These are phyloP conservation scores for Chrysoporthe puriensis DNA, from an alignment of 2,329 filamentous ascomycete species.

Conservation along the genomic window DNA sequence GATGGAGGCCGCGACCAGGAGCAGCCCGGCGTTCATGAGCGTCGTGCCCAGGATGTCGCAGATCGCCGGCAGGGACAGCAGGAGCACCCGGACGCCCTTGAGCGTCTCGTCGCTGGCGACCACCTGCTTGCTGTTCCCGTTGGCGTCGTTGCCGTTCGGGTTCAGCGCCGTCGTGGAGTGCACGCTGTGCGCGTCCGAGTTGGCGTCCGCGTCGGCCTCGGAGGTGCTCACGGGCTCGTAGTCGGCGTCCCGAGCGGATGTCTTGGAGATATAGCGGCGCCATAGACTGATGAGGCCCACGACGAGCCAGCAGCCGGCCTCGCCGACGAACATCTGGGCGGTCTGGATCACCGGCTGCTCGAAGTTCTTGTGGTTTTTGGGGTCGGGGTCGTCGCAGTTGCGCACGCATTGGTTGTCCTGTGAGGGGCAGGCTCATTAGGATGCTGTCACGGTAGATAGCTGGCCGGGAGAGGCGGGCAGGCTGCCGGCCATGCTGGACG, in stretches of 20 bases:
- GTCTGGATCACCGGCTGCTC: conserved; percentile 97
- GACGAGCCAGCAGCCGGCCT: conserved; percentile 95
- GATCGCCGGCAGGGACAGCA: conserved; percentile 84
- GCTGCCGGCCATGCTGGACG: conserved; percentile 6
- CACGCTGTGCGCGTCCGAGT: conserved; percentile 49
- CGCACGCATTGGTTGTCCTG: conserved; percentile 96
- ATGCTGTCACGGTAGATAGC: not conserved
- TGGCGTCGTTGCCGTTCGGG: conserved; percentile 43
- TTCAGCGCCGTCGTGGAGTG: conserved; percentile 49
- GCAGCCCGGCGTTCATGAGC: conserved; percentile 92
- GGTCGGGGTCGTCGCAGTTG: conserved; percentile 76
- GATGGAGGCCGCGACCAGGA: conserved; percentile 93
- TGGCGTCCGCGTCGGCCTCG: conserved; percentile 50
- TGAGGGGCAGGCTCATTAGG: conserved; percentile 29
- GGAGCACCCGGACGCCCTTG: conserved; percentile 68
- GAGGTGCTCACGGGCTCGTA: conserved; percentile 67
- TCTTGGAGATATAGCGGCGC: conserved; percentile 54
- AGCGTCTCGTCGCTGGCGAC: conserved; percentile 59
- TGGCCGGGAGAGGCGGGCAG: conserved; percentile 1
- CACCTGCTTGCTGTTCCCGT: conserved; percentile 42
- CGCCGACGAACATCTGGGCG: conserved; percentile 96
- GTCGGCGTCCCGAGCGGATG: conserved; percentile 50
- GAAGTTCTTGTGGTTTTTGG: conserved; percentile 71
- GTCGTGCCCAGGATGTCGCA: conserved; percentile 96
- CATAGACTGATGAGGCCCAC: conserved; percentile 72